These are phyloP conservation scores for Phytophthora tubulina DNA, from an alignment of 352 stramenopile genomes.

Conservation along the genomic window DNA sequence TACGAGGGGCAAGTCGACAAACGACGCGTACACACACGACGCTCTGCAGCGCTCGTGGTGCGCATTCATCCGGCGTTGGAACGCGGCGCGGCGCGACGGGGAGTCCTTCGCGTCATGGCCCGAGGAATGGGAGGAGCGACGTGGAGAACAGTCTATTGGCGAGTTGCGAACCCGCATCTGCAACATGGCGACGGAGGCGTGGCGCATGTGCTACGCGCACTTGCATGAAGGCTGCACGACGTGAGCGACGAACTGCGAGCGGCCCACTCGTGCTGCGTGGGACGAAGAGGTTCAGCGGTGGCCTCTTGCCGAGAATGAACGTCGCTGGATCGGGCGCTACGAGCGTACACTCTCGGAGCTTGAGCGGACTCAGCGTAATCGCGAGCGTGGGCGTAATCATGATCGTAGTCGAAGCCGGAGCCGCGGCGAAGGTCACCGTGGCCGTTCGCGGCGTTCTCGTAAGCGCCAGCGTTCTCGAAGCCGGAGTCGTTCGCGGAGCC, in stretches of 20 bases:
- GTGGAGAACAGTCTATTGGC: not conserved
- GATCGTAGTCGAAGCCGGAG: not conserved
- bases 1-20: conserved; percentile 4
- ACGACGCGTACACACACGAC: conserved; percentile 2
- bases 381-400: not conserved
- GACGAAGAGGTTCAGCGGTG: not conserved
- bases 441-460: not conserved
- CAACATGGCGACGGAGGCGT: not conserved
- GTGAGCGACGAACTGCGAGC: not conserved
- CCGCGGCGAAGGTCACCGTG: not conserved
- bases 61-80: conserved; percentile 23
- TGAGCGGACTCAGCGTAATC: not conserved
- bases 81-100: conserved; percentile 1
- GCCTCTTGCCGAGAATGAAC: not conserved
- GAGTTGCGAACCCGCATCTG: conserved; percentile 2
- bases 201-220: conserved; percentile 1
- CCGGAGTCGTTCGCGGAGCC: no score
- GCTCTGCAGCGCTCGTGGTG: conserved; percentile 20
- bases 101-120: conserved; percentile 11
- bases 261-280: not conserved
- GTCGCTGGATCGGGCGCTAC: conserved; percentile 8
- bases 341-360: not conserved
- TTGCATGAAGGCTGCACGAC: not conserved
- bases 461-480: no score
- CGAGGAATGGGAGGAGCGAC: conserved; percentile 3